A percentile compares a stretch with the other conserved stretches of the same genome.
Conservation (phyloP, 108 stramenopile species). For the Aurantiochytrium sp. region DNA sequence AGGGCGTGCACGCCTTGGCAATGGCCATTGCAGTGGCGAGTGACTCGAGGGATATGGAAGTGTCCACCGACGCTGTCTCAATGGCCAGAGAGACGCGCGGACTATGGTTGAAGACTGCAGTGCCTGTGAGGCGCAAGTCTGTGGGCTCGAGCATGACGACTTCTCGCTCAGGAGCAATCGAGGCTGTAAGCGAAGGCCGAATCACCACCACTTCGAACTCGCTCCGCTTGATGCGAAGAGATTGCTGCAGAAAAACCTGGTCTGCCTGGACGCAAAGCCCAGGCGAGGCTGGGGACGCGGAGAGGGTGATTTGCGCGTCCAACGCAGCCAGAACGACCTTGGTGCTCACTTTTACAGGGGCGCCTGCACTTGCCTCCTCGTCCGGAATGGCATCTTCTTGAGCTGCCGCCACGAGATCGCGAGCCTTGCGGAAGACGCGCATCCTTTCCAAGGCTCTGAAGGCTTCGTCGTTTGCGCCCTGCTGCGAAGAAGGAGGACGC, state of each 20-base stretch:
- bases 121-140: neutral
- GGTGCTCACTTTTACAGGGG: neutral
- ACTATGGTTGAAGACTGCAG: neutral
- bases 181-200: neutral
- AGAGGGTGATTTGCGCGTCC: neutral
- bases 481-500: too few species aligned
- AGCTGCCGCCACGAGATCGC: neutral
- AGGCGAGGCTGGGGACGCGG: neutral
- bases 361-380: neutral
- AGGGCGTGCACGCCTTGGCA: neutral
- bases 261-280: neutral
- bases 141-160: neutral
- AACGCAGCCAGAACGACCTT: neutral
- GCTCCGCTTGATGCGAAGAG: neutral
- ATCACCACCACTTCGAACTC: neutral
- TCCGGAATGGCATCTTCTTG: neutral
- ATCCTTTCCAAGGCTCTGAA: neutral
- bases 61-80: neutral
- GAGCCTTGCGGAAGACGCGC: neutral
- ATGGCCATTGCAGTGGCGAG: neutral
- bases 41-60: neutral
- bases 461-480: too few species aligned
- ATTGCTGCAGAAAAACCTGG: neutral
- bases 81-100: neutral
- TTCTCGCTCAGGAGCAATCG: neutral